Conservation (phyloP, 73 alveolate genomes). For the Tetrahymena elliotti region DNA sequence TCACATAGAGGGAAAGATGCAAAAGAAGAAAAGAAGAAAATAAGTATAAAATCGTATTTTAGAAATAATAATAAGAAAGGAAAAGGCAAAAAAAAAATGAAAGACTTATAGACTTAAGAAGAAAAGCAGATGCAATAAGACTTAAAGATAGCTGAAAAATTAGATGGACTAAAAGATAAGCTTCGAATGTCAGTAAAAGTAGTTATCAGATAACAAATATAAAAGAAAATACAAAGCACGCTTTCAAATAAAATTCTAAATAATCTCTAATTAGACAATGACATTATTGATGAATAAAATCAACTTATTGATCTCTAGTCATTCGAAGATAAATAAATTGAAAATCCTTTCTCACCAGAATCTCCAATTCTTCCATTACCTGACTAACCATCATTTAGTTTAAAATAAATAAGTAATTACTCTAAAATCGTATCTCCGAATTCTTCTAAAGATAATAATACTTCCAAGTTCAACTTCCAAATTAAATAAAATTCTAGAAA, state of each 20-base stretch:
- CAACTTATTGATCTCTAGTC: neutral
- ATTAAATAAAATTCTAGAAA: neutral
- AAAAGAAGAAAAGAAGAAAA: neutral
- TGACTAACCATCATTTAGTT: neutral
- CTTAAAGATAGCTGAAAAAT: neutral
- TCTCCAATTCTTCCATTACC: neutral
- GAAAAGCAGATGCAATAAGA: neutral
- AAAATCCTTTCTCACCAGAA: neutral
- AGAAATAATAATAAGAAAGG: neutral
- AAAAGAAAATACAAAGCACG: neutral
- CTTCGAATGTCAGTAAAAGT: neutral
- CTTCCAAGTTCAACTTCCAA: neutral
- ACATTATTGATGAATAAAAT: neutral
- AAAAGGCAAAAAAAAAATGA: neutral
- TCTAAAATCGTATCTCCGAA: neutral
- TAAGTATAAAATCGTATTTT: neutral
- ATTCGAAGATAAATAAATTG: neutral
- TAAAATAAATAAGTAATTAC: neutral
- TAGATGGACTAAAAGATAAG: neutral
- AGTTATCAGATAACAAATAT: neutral
- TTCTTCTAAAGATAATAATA: neutral
- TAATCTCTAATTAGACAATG: neutral
- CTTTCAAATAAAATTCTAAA: neutral
- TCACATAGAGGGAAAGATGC: neutral
- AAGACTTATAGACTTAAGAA: neutral